phyloP scores from a whole-genome alignment of 2,329 filamentous ascomycete genomes.

The Penicillium sp. region DNA sequence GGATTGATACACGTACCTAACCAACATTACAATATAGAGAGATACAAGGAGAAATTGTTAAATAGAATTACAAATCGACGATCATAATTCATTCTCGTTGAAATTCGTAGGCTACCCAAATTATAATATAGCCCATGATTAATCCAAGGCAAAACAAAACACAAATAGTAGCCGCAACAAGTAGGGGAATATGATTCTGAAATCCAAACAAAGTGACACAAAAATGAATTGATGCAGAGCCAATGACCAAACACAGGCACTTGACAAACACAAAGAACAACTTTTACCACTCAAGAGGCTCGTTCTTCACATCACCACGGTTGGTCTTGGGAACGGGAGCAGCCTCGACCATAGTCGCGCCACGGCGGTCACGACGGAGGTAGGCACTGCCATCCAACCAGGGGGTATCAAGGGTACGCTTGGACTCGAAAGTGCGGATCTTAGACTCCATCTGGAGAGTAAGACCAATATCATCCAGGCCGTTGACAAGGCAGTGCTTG shows the following conservation, averaged over 20 bases:
- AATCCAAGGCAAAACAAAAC: conserved; percentile 14
- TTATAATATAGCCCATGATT: conserved; percentile 15
- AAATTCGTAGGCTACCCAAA: conserved; percentile 20
- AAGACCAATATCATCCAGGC: conserved; percentile 90
- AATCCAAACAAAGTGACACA: conserved; percentile 15
- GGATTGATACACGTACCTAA: background rate
- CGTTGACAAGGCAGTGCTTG: conserved; percentile 91
- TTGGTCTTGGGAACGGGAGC: conserved; percentile 83
- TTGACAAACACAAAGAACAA: conserved; percentile 8
- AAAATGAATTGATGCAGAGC: conserved; percentile 8
- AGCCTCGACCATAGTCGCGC: conserved; percentile 61
- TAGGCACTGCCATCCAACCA: conserved; percentile 91
- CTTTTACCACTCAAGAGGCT: conserved; percentile 83
- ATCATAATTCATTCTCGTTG: conserved; percentile 30
- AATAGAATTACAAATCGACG: background rate
- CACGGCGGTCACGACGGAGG: conserved; percentile 59
- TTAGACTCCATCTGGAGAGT: conserved; percentile 91
- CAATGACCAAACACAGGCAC: conserved; percentile 15
- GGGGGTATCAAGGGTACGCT: conserved; percentile 74
- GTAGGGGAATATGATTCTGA: conserved; percentile 24
- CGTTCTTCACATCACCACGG: conserved; percentile 75
- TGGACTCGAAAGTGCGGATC: conserved; percentile 78
- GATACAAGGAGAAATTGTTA: background rate
- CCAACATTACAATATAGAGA: background rate
- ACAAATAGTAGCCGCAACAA: conserved; percentile 10